Evolutionary conservation across 2,329 filamentous ascomycete genomes (phyloP), one percentile per base, ranked within the genome.

Genomic region (Monilinia laxa): DNA sequence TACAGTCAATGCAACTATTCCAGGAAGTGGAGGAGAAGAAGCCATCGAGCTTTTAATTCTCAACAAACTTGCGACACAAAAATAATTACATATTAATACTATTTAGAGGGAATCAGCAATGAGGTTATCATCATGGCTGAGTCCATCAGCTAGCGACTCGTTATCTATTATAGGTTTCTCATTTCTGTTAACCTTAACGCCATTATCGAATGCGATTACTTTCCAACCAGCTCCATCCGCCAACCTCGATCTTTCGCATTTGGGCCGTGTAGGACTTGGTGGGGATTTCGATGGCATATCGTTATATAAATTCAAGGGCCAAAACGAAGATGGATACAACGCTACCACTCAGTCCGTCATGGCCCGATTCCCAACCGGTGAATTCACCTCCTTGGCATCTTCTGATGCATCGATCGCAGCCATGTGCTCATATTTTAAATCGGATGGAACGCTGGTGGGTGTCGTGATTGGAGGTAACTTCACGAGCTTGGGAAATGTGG

Each of bases 391-490:
- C 23, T 80, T 97, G 59, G 86, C 89, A 64, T 84, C 87, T 52
- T 89, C 93, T 55, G 92, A 98, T 78, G 93, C 90, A 67, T 87
- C 90, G 59, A 97, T 99, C 75, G 85, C 88, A 75, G 85, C 92
- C 70, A 95, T 99, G 90, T 99, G 95, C 80, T 81, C 89, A 25
- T 91, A 94, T 73, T 82, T 87, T 62, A 80, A 83, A 73, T 82
- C 84, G 67, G 84, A 91, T 77, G 90, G 90, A 70, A 84, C 82
- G 7, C 79, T 89, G 66, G 82, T 85, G n/a, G 89, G 90, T 52
- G 85, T 98, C 38, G 85, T 98, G 58, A 85, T 99, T 20, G 95
- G 91, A 66, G 95, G 95, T 58, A 98, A 98, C 80, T 99, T 99
- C 77, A 98, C 95, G 42, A 96, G 92, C 77, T 80, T 99, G 69